phyloP scores from a whole-genome alignment of 2,329 filamentous ascomycete species.

The Aspergillus tubingensis region DNA sequence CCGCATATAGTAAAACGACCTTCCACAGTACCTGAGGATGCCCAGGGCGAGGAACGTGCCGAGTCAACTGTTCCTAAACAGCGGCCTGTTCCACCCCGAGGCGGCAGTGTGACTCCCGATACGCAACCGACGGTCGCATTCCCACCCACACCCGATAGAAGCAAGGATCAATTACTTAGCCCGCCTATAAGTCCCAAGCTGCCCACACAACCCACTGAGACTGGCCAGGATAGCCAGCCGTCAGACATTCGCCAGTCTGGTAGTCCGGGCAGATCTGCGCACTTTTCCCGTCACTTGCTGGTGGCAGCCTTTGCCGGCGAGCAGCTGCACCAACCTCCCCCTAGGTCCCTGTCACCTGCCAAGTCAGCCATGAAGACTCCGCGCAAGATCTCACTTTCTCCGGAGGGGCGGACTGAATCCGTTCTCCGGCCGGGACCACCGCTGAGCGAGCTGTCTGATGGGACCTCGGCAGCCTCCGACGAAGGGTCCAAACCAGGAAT shows the following conservation, averaged over 20 bases:
- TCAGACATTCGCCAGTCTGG: conserved; percentile 39
- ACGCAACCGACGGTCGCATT: conserved; percentile 9
- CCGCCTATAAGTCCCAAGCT: conserved; percentile 26
- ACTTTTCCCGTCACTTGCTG: conserved; percentile 56
- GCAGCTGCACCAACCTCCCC: conserved; percentile 58
- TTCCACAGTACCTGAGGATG: conserved; percentile 45
- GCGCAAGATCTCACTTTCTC: conserved; percentile 46
- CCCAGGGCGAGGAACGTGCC: conserved; percentile 39
- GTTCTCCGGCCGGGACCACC: conserved; percentile 34
- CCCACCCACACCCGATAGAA: conserved; percentile 16
- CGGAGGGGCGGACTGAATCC: conserved; percentile 31
- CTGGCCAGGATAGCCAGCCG: conserved; percentile 19
- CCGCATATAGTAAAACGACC: conserved; percentile 35
- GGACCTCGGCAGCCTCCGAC: conserved; percentile 51
- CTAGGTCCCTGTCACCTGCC: conserved; percentile 61
- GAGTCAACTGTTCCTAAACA: conserved; percentile 20
- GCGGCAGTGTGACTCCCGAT: conserved; percentile 10
- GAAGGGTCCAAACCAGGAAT: conserved; percentile 43
- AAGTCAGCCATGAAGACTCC: conserved; percentile 64
- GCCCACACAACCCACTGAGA: conserved; percentile 19
- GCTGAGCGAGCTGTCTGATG: conserved; percentile 59
- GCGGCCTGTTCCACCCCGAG: not conserved
- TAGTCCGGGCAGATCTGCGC: conserved; percentile 58
- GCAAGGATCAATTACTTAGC: conserved; percentile 10
- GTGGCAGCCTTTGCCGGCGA: conserved; percentile 49